Conservation (phyloP, 2,329 filamentous ascomycete genomes). For the Penicillium sp. region DNA sequence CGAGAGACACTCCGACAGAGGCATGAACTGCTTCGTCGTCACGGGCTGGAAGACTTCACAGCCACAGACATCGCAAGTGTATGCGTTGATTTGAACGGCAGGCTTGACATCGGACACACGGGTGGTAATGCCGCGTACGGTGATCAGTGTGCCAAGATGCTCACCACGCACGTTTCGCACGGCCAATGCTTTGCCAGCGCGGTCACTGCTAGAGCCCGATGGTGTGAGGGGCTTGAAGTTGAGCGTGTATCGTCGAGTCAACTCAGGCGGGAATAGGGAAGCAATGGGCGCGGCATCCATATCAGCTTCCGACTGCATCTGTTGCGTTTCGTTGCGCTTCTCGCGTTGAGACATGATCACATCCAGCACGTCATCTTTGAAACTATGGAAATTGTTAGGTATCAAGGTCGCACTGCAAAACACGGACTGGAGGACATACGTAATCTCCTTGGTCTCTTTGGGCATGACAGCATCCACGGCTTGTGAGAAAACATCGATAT, state of each 20-base stretch:
- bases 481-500: slow-evolving; percentile 82
- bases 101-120: slow-evolving; percentile 97
- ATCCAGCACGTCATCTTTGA: slow-evolving; percentile 96
- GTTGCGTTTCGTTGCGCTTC: slow-evolving; percentile 73
- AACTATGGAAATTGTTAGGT: slow-evolving; percentile 48
- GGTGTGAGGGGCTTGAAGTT: slow-evolving; percentile 90
- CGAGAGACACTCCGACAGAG: slow-evolving; percentile 79
- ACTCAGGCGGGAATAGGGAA: slow-evolving; percentile 81
- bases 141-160: slow-evolving; percentile 88
- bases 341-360: slow-evolving; percentile 91
- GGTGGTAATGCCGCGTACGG: slow-evolving; percentile 87
- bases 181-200: slow-evolving; percentile 62
- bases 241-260: slow-evolving; percentile 88
- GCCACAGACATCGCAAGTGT: slow-evolving; percentile 93
- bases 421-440: slow-evolving; percentile 45
- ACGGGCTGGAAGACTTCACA: slow-evolving; percentile 97
- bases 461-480: slow-evolving; percentile 87
- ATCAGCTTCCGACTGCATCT: slow-evolving; percentile 59
- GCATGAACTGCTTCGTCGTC: slow-evolving; percentile 82
- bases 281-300: slow-evolving; percentile 60
- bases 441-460: slow-evolving; percentile 67
- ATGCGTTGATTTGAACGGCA: slow-evolving; percentile 93
- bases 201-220: slow-evolving; percentile 58
- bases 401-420: background rate
- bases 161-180: slow-evolving; percentile 90